These are phyloP conservation scores for Hypoxylon sp. DNA, from an alignment of 2,329 filamentous ascomycete genomes.

Conservation along the genomic window DNA sequence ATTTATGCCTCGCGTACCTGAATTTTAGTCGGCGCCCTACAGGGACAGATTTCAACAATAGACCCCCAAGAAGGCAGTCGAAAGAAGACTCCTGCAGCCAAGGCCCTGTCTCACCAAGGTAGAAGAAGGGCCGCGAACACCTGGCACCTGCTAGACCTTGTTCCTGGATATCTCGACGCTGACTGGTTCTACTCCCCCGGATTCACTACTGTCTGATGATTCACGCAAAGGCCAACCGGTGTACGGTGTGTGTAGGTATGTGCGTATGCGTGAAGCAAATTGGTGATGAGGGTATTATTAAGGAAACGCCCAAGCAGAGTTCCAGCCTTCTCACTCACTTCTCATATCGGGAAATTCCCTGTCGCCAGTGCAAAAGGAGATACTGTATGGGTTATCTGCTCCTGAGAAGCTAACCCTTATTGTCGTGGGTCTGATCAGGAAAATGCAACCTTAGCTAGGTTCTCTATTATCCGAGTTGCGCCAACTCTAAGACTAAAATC, in stretches of 20 bases:
- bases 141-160: conserved; percentile 40
- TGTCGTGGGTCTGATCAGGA: conserved; percentile 33
- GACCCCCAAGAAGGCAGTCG: conserved; percentile 34
- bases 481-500: conserved; percentile 29
- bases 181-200: conserved; percentile 15
- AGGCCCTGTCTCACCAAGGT: conserved; percentile 15
- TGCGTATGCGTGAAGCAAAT: too few species aligned
- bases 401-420: conserved; percentile 15
- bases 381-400: too few species aligned
- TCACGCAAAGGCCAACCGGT: too few species aligned
- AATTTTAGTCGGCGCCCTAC: conserved; percentile 32
- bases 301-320: too few species aligned
- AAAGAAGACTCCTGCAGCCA: conserved; percentile 22
- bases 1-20: conserved; percentile 38
- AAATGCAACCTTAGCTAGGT: conserved; percentile 34
- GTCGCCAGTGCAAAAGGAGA: conserved; percentile 22
- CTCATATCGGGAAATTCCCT: conserved; percentile 24
- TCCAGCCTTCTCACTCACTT: conserved; percentile 24
- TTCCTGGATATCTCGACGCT: conserved; percentile 27
- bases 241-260: too few species aligned
- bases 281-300: conserved; percentile 8
- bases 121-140: conserved; percentile 36
- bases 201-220: conserved; percentile 4
- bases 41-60: conserved; percentile 19
- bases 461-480: conserved; percentile 37